These are phyloP conservation scores for Elymus sibiricus DNA, from an alignment of 176 grass and related monocot species.

Conservation along the genomic window DNA sequence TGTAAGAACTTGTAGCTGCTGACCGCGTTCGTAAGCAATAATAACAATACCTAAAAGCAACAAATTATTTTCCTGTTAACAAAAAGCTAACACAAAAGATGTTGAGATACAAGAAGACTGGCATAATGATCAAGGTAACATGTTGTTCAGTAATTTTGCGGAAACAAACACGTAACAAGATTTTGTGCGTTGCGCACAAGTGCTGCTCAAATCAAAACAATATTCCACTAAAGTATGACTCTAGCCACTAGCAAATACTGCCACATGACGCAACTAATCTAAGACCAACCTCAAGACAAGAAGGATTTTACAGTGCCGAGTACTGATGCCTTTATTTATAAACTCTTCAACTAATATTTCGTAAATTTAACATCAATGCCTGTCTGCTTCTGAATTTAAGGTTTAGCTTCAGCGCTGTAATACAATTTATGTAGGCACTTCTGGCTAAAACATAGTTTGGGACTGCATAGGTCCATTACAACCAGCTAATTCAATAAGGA, in stretches of 20 bases:
- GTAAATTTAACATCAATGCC: neutral
- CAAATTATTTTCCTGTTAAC: neutral
- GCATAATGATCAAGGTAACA: neutral
- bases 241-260: neutral
- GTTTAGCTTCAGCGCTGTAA: slow-evolving; percentile 12
- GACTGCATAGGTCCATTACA: neutral
- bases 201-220: neutral
- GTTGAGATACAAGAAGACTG: neutral
- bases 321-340: neutral
- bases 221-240: neutral
- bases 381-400: neutral
- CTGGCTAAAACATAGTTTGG: neutral
- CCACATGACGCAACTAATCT: neutral
- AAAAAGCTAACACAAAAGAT: neutral
- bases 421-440: neutral
- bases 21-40: slow-evolving; percentile 83
- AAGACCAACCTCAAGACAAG: neutral
- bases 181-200: neutral
- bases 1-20: slow-evolving; percentile 51
- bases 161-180: slow-evolving; percentile 9
- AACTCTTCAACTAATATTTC: neutral
- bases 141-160: neutral
- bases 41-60: slow-evolving; percentile 83
- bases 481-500: neutral
- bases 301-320: neutral